Base-by-base conservation (phyloP, 768 basidiomycete genomes). In the Exsudoporus frostii region DNA sequence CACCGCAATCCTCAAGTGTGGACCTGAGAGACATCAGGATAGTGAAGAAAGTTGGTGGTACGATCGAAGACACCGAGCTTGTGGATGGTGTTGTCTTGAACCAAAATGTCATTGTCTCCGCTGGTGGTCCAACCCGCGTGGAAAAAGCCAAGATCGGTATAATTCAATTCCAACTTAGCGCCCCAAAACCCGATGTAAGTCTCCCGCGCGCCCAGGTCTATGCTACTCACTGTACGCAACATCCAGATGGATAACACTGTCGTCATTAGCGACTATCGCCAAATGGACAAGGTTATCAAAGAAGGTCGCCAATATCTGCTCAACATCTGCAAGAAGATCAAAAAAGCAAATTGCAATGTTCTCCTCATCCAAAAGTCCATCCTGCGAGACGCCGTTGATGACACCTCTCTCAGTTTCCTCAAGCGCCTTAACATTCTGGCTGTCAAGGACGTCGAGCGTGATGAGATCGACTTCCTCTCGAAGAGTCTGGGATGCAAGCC, bases 271-370 rank as follows among this genome's bases (percentile, higher is more conserved):
- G 96, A 99, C 73, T 99, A 99, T 75, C 88, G 97, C 17, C 97
- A 98, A 71, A 98, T 99, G 96, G 97, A 98, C 80, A 97, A 98
- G 71, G 94, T 98, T 54, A 88, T 99, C 74, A 98, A 99, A 73
- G 97, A 99, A 73, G 96, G 96, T 53, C 89, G 97, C 42, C 92
- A 95, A 72, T 98, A 99, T 71, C 82, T 99, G 53, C 85, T 99
- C 65, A 98, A 94, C 70, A 83, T 98, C 49, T 96, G 92, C 85
- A 98, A 98, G 74, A 95, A 94, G 74, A 98, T 99, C 74, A 99
- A 98, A 73, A 98, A 97, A 74, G 87, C 94, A n/a, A 95, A 95
- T 61, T 98, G 97, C 81, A 99, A 98, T 64, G 97, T 98, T 46
- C 85, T 99, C 45, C 82, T 99, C 42, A 97, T 99, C 66, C 97